Evolutionary conservation across 1,284 basidiomycete species (phyloP).

Genomic region (Ganoderma multipileum): DNA sequence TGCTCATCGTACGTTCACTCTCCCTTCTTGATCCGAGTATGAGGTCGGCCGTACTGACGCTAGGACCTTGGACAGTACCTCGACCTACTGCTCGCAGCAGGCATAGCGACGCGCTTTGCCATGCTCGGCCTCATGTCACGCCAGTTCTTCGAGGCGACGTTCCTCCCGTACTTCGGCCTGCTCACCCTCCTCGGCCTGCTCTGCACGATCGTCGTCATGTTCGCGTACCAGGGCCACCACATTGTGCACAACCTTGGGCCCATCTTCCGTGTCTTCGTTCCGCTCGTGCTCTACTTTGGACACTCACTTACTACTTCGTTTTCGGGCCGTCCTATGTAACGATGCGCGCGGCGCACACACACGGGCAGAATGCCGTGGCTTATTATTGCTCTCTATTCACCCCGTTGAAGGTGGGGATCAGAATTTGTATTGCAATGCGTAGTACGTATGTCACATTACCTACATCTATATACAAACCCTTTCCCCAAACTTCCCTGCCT

Average conservation of each 20-base stretch:
- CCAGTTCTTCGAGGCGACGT: slow-evolving; percentile 58
- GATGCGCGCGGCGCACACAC: slow-evolving; percentile 40
- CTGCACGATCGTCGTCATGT: slow-evolving; percentile 81
- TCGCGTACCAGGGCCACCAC: slow-evolving; percentile 71
- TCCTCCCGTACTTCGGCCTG: slow-evolving; percentile 76
- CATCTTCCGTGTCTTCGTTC: slow-evolving; percentile 83
- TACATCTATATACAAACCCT: background rate
- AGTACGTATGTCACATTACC: background rate
- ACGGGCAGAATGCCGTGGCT: no score
- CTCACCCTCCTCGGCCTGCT: slow-evolving; percentile 77
- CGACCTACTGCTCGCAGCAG: slow-evolving; percentile 74
- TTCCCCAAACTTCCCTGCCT: background rate
- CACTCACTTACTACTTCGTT: no score
- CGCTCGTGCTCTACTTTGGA: slow-evolving; percentile 82
- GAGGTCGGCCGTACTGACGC: background rate
- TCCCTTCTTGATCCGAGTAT: background rate
- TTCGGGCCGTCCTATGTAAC: slow-evolving; percentile 73
- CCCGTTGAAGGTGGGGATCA: no score
- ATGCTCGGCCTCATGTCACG: slow-evolving; percentile 58
- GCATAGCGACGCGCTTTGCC: slow-evolving; percentile 69
- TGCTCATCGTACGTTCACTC: slow-evolving; percentile 65
- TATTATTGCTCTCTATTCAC: no score
- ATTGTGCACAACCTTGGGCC: slow-evolving; percentile 73
- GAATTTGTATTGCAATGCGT: background rate
- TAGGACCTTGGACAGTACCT: slow-evolving; percentile 60